These are phyloP conservation scores for Somion occarium DNA, from an alignment of 1,284 basidiomycete genomes.

Conservation along the genomic window DNA sequence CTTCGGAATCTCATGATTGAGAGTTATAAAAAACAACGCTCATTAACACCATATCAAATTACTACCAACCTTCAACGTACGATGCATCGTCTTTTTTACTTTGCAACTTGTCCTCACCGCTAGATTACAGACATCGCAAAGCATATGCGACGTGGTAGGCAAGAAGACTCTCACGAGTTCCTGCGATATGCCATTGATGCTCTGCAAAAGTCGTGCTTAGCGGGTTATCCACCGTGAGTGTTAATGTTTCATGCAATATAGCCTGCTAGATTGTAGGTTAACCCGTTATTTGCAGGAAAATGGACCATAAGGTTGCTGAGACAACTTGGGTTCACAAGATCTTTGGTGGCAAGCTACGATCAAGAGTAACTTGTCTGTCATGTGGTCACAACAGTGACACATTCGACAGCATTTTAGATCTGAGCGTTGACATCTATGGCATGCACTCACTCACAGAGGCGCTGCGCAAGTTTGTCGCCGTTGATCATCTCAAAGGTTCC, in stretches of 20 bases:
- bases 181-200: slow-evolving; percentile 93
- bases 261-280: not conserved
- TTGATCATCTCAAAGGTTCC: slow-evolving; percentile 82
- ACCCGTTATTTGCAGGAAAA: slow-evolving; percentile 47
- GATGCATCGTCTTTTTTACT: no score
- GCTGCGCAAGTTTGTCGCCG: slow-evolving; percentile 76
- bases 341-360: slow-evolving; percentile 91
- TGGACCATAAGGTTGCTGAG: slow-evolving; percentile 76
- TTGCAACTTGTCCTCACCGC: not conserved
- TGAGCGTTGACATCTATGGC: slow-evolving; percentile 83
- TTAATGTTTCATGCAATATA: slow-evolving; percentile 3
- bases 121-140: slow-evolving; percentile 78
- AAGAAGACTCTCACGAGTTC: slow-evolving; percentile 99
- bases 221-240: slow-evolving; percentile 68
- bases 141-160: slow-evolving; percentile 84
- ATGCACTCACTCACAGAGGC: slow-evolving; percentile 68
- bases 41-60: slow-evolving; percentile 58
- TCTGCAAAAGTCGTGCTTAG: slow-evolving; percentile 81
- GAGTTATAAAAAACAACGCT: slow-evolving; percentile 39
- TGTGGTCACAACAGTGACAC: slow-evolving; percentile 94
- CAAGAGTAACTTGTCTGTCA: slow-evolving; percentile 84
- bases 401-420: slow-evolving; percentile 91
- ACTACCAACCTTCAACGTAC: slow-evolving; percentile 65
- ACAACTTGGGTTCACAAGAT: slow-evolving; percentile 93
- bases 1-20: slow-evolving; percentile 52